These are phyloP conservation scores for Platanus orientalis DNA, from an alignment of 164 flowering plant species.

Conservation along the genomic window DNA sequence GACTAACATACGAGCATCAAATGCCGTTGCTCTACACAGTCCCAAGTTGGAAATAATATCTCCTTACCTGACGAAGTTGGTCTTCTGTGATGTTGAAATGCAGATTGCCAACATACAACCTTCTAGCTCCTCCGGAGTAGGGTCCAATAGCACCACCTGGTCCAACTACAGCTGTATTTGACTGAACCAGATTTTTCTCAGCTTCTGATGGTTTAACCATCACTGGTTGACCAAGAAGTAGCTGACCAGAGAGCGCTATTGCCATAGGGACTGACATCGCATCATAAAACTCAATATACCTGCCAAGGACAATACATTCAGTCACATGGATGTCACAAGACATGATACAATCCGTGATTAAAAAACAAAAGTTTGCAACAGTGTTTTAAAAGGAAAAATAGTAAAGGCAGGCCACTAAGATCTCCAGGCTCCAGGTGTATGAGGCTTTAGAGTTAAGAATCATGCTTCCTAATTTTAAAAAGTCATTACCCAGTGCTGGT, in stretches of 20 bases:
- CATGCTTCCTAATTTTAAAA: too few species aligned
- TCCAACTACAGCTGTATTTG: slow-evolving; percentile 51
- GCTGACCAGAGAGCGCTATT: slow-evolving; percentile 92
- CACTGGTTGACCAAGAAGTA: slow-evolving; percentile 79
- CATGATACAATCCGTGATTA: too few species aligned
- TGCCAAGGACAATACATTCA: slow-evolving; percentile 26
- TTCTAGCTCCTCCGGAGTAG: slow-evolving; percentile 74
- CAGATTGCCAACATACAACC: slow-evolving; percentile 84
- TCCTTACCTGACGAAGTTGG: slow-evolving; percentile 71
- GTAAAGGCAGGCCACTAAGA: too few species aligned
- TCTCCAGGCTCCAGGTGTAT: too few species aligned
- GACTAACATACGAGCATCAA: too few species aligned
- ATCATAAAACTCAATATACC: slow-evolving; percentile 82
- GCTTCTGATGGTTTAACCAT: slow-evolving; percentile 95
- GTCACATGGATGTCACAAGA: too few species aligned
- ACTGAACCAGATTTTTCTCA: slow-evolving; percentile 92
- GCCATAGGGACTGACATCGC: slow-evolving; percentile 97
- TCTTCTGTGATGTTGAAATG: slow-evolving; percentile 92
- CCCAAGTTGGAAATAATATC: too few species aligned
- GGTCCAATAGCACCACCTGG: slow-evolving; percentile 48
- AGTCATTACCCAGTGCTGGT: too few species aligned
- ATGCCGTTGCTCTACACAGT: too few species aligned
- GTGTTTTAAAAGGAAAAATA: too few species aligned
- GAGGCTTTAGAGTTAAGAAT: too few species aligned
- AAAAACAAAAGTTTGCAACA: too few species aligned